These are phyloP conservation scores for Erodium maritimum DNA, from an alignment of 345 rosid genomes.

Conservation along the genomic window DNA sequence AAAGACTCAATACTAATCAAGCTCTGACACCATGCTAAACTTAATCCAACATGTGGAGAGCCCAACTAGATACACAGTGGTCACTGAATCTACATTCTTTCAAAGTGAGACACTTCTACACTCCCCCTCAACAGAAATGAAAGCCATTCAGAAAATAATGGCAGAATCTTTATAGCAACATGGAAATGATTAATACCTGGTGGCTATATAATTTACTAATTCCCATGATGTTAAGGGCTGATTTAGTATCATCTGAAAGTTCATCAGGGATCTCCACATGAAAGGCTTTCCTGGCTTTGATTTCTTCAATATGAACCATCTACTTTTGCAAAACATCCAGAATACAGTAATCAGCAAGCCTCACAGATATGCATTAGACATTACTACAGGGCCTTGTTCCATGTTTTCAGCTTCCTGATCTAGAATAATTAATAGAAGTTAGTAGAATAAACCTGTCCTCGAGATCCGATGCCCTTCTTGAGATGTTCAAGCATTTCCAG, in stretches of 20 bases:
- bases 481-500: constrained; percentile 83
- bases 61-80: too few relatives aligned
- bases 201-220: constrained; percentile 66
- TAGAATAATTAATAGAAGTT: too few relatives aligned
- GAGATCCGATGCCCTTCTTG: constrained; percentile 51
- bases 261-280: constrained; percentile 38
- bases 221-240: constrained; percentile 55
- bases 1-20: too few relatives aligned
- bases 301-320: constrained; percentile 74
- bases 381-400: too few relatives aligned
- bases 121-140: constrained; percentile 9
- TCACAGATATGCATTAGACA: too few relatives aligned
- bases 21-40: too few relatives aligned
- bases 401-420: too few relatives aligned
- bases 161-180: constrained; percentile 1
- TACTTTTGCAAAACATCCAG: constrained; percentile 22
- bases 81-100: too few relatives aligned
- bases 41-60: too few relatives aligned
- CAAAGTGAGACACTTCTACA: too few relatives aligned
- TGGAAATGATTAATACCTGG: constrained; percentile 41
- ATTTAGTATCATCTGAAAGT: constrained; percentile 54
- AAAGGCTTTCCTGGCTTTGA: constrained; percentile 45
- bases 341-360: too few relatives aligned
- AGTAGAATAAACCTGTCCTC: constrained; percentile 51
- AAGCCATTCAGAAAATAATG: constrained; percentile 6